Evolutionary conservation across 805 yeast genomes (phyloP).

Genomic region (Starmerella sirachaensis): DNA sequence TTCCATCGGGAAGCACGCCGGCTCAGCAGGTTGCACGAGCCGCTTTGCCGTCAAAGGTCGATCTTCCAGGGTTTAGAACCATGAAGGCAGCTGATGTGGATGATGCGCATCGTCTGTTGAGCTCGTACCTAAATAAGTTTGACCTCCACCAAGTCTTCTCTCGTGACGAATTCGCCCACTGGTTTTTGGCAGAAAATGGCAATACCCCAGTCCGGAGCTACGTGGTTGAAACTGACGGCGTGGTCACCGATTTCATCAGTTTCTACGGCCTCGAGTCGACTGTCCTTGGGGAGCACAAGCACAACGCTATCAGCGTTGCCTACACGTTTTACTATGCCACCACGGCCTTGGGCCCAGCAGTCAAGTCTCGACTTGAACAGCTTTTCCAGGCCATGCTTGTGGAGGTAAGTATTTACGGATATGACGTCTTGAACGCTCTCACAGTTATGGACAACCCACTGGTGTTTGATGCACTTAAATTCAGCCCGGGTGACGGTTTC

Average conservation of each 20-base stretch:
- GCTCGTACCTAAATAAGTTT: slow-evolving; percentile 52
- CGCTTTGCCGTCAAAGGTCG: slow-evolving; percentile 42
- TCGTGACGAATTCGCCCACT: slow-evolving; percentile 63
- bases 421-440: slow-evolving; percentile 90
- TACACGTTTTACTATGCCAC: slow-evolving; percentile 85
- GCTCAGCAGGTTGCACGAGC: slow-evolving; percentile 53
- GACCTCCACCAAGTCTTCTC: slow-evolving; percentile 60
- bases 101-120: slow-evolving; percentile 47
- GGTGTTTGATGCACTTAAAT: slow-evolving; percentile 70
- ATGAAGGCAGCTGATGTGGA: slow-evolving; percentile 52
- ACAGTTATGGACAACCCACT: slow-evolving; percentile 81
- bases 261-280: slow-evolving; percentile 82
- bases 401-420: slow-evolving; percentile 50
- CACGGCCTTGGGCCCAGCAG: slow-evolving; percentile 37
- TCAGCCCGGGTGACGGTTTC: slow-evolving; percentile 88
- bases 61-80: slow-evolving; percentile 43
- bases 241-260: slow-evolving; percentile 78
- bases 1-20: slow-evolving; percentile 60
- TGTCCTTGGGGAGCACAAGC: slow-evolving; percentile 50
- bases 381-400: slow-evolving; percentile 67
- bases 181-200: slow-evolving; percentile 40
- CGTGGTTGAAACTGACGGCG: slow-evolving; percentile 55
- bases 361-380: slow-evolving; percentile 47
- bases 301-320: slow-evolving; percentile 68
- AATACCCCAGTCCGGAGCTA: slow-evolving; percentile 39